Base-by-base conservation (phyloP, 1,284 basidiomycete genomes). In the Papiliotrema fonsecae region DNA sequence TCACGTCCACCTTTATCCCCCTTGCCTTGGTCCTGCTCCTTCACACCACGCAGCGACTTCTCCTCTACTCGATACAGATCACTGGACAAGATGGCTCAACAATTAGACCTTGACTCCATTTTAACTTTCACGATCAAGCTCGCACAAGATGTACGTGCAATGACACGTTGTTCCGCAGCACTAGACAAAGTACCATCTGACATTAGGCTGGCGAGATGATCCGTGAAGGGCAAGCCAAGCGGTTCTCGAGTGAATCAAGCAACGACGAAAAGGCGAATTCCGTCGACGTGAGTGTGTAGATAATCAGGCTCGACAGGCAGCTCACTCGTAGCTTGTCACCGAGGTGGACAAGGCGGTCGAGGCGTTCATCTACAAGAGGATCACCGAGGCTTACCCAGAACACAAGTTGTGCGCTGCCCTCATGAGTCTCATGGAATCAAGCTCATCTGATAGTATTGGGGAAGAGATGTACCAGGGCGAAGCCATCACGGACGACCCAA, bases 311-410 rank as follows among this genome's bases (percentile, higher is more conserved):
- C 22, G n/a, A 36, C 21, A 14, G 21, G 16, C 28, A n/a, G 26
- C 16, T 39, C 11, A 16, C 2, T 19, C n/a, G 43, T 39, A 72
- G 69, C 78, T 97, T 32, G 94, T 97, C n/a, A 97, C 94, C 0
- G 88, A 97, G 75, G 96, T 90, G 64, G 93, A 98, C 73, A 87
- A 96, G 53, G 83, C 80, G 32, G 91, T 96, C 13, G 93, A 97
- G 70, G 84, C 87, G 57, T 78, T 93, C 48, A 87, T 97, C 40
- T 83, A 83, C 69, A 67, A 78, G 46, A 80, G 83, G 67, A 83
- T 97, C 53, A 74, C 76, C 28, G 71, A 75, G 25, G 77, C 77
- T 42, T 96, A 88, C 71, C 90, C 91, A 0, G 65, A 74, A 11
- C 94, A 91, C 72, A 76, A 84, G 55, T 93, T 92, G 88, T 90